These are phyloP conservation scores for Botrytis byssoidea DNA, from an alignment of 2,329 filamentous ascomycete species.

Conservation along the genomic window DNA sequence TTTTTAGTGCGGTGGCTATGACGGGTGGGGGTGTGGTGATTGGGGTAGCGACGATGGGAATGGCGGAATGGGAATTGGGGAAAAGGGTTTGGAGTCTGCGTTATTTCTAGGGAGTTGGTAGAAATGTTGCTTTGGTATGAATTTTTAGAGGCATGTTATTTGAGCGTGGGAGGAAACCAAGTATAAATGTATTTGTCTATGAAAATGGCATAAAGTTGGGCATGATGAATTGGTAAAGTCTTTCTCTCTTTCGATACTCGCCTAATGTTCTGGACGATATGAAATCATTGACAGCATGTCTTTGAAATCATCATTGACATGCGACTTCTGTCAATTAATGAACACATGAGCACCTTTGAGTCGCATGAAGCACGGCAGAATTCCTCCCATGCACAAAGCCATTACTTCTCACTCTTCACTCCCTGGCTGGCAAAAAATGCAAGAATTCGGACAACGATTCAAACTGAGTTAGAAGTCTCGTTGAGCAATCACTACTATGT, in stretches of 20 bases:
- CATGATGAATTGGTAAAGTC: not conserved
- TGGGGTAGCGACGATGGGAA: not conserved
- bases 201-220: not conserved
- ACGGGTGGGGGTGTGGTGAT: not conserved
- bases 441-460: not conserved
- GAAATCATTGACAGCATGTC: not conserved
- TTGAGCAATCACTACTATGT: not conserved
- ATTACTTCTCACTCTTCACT: not conserved
- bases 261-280: not conserved
- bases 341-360: not conserved
- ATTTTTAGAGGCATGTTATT: not conserved
- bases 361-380: not conserved
- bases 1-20: conserved; percentile 9
- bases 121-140: not conserved
- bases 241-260: not conserved
- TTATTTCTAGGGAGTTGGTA: not conserved
- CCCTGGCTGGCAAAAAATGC: not conserved
- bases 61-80: not conserved
- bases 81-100: not conserved
- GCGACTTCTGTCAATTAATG: not conserved
- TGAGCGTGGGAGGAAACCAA: not conserved
- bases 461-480: not conserved
- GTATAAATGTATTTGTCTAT: not conserved
- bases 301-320: not conserved
- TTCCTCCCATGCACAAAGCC: not conserved